Evolutionary conservation across 441 rosid genomes (phyloP).

Genomic region (Erodium trifolium): DNA sequence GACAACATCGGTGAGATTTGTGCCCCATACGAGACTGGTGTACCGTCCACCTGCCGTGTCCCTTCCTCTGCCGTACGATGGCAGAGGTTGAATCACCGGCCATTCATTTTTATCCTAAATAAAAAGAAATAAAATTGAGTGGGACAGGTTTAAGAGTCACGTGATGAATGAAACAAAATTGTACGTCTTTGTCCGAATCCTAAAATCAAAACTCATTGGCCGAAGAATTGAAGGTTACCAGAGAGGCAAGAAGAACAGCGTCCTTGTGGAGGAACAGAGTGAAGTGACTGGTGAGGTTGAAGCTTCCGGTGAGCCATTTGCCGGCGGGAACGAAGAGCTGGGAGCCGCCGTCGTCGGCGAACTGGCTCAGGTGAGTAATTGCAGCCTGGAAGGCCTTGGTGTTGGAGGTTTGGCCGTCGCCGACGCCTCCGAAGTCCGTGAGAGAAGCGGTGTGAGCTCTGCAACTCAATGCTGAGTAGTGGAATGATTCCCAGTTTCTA

Average conservation of each 20-base stretch:
- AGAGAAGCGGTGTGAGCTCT: constrained; percentile 53
- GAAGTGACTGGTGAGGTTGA: constrained; percentile 54
- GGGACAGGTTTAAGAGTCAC: too few relatives aligned
- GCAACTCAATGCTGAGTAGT: constrained; percentile 57
- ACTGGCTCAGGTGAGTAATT: constrained; percentile 37
- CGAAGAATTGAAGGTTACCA: constrained; percentile 21
- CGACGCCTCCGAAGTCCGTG: constrained; percentile 59
- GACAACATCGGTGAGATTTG: constrained; percentile 56
- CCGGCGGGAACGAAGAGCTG: constrained; percentile 57
- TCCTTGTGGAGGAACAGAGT: constrained; percentile 60
- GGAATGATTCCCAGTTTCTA: constrained; percentile 28
- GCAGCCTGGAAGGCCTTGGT: constrained; percentile 58
- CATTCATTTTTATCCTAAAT: constrained; percentile 26
- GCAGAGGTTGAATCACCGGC: constrained; percentile 46
- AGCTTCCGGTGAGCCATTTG: constrained; percentile 62
- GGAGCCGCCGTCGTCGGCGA: constrained; percentile 41
- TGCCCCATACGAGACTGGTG: constrained; percentile 55
- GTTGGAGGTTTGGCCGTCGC: constrained; percentile 51
- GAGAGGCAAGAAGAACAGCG: constrained; percentile 54
- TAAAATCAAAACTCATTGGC: too few relatives aligned
- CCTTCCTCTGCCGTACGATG: constrained; percentile 68
- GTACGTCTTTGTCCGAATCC: too few relatives aligned
- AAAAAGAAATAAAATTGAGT: too few relatives aligned
- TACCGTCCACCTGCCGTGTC: constrained; percentile 62
- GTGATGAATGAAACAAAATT: too few relatives aligned